Evolutionary conservation across 139 green algal species (phyloP).

Genomic region (Astrephomene gubernaculifera): DNA sequence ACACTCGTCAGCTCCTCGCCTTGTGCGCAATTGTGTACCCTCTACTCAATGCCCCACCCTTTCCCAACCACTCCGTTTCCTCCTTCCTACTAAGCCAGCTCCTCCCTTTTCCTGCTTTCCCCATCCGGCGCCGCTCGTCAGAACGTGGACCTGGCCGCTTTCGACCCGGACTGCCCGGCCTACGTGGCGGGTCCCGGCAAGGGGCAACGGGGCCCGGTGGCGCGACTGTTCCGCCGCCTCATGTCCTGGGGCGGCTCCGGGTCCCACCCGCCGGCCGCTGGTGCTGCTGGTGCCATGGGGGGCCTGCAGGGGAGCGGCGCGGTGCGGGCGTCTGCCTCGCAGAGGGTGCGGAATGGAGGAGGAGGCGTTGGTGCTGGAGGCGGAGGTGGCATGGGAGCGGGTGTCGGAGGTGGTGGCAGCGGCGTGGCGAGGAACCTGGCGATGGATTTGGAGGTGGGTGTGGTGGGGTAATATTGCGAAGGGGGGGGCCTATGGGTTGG

Average conservation of each 20-base stretch:
- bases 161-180: conserved; percentile 18
- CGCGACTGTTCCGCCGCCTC: background rate
- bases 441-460: background rate
- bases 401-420: background rate
- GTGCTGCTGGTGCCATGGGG: background rate
- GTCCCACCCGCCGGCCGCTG: background rate
- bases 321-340: conserved; percentile 10
- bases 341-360: too few species aligned
- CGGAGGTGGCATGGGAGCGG: too few species aligned
- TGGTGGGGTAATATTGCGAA: background rate
- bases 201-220: background rate
- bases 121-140: background rate
- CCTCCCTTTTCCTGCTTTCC: background rate
- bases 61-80: too few species aligned
- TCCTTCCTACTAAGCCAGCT: too few species aligned
- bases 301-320: background rate
- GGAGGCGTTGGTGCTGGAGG: too few species aligned
- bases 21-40: too few species aligned
- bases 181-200: background rate
- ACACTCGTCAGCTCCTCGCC: too few species aligned
- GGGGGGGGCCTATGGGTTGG: background rate
- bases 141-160: conserved; percentile 36
- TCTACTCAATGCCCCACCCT: too few species aligned
- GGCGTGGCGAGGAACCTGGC: background rate
- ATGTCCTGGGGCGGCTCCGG: conserved; percentile 10